These are phyloP conservation scores for Linum tenue DNA, from an alignment of 345 rosid genomes.

Conservation along the genomic window DNA sequence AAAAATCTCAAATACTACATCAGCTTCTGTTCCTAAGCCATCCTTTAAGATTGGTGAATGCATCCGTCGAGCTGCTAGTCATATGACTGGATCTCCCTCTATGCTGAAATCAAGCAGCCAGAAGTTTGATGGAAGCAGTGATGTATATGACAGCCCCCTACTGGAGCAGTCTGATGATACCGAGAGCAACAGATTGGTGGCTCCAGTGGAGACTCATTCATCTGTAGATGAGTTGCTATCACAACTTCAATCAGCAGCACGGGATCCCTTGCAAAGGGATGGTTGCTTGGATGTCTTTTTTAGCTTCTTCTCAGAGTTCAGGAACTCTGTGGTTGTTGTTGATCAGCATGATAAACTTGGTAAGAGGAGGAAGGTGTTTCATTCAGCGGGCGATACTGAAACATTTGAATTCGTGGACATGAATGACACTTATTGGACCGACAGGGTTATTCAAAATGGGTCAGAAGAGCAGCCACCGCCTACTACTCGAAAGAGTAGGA, in stretches of 20 bases:
- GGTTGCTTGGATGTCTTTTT: conserved; percentile 35
- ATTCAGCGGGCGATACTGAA: conserved; percentile 35
- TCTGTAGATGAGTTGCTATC: conserved; percentile 56
- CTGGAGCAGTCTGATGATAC: conserved; percentile 30
- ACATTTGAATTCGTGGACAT: conserved; percentile 89
- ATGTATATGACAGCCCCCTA: conserved; percentile 26
- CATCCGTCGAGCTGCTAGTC: conserved; percentile 87
- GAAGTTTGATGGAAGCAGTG: conserved; percentile 25
- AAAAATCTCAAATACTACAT: conserved; percentile 33
- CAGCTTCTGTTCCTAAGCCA: conserved; percentile 36
- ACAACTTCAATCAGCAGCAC: conserved; percentile 59
- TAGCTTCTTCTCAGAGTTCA: conserved; percentile 69
- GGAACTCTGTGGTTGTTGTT: conserved; percentile 45
- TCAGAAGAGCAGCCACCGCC: conserved; percentile 62
- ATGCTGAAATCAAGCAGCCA: conserved; percentile 40
- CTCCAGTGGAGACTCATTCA: conserved; percentile 32
- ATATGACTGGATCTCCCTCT: conserved; percentile 69
- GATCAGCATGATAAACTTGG: conserved; percentile 36
- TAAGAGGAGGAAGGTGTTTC: conserved; percentile 42
- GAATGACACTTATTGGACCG: conserved; percentile 94
- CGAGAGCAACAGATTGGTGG: conserved; percentile 20
- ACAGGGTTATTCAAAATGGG: conserved; percentile 75
- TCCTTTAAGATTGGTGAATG: conserved; percentile 90
- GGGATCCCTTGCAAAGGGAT: conserved; percentile 42
- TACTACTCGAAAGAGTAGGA: conserved; percentile 30